A percentile compares a stretch with the other conserved stretches of the same genome.
phyloP scores from a whole-genome alignment of 495 filamentous ascomycete species.

The Penicillium paxilli region DNA sequence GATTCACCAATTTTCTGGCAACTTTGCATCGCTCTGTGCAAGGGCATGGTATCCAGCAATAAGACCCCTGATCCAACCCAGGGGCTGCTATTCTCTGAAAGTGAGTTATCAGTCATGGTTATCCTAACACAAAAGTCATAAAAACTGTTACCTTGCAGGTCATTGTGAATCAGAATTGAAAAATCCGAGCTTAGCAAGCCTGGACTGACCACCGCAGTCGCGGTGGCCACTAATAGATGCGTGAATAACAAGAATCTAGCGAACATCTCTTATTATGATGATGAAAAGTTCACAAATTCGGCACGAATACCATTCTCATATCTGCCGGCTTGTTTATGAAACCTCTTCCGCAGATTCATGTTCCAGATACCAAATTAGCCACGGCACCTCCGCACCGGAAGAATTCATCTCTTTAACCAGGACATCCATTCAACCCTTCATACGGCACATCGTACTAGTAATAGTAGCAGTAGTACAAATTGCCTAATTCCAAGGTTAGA shows the following conservation, averaged over 20 bases:
- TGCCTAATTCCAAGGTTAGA: too few relatives aligned
- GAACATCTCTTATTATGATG: not conserved
- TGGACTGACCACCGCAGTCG: constrained; percentile 13
- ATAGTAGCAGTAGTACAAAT: too few relatives aligned
- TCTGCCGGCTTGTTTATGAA: not conserved
- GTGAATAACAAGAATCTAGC: not conserved
- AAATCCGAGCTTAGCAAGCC: constrained; percentile 14
- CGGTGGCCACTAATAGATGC: constrained; percentile 4
- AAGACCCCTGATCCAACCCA: constrained; percentile 16
- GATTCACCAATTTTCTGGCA: constrained; percentile 17
- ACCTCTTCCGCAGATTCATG: not conserved
- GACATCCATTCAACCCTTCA: constrained; percentile 12
- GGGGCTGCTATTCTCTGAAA: constrained; percentile 16
- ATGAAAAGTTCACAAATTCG: not conserved
- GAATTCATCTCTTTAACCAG: not conserved
- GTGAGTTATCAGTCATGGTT: too few relatives aligned
- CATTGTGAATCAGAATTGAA: constrained; percentile 26
- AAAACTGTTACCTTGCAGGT: constrained; percentile 20
- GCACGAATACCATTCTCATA: not conserved
- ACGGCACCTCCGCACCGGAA: constrained; percentile 18
- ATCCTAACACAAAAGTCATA: too few relatives aligned
- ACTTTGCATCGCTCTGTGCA: constrained; percentile 14
- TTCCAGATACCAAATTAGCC: constrained; percentile 5
- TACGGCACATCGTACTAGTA: too few relatives aligned
- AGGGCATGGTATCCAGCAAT: constrained; percentile 17